These are phyloP conservation scores for Kwoniella europaea DNA, from an alignment of 768 basidiomycete species.

Conservation along the genomic window DNA sequence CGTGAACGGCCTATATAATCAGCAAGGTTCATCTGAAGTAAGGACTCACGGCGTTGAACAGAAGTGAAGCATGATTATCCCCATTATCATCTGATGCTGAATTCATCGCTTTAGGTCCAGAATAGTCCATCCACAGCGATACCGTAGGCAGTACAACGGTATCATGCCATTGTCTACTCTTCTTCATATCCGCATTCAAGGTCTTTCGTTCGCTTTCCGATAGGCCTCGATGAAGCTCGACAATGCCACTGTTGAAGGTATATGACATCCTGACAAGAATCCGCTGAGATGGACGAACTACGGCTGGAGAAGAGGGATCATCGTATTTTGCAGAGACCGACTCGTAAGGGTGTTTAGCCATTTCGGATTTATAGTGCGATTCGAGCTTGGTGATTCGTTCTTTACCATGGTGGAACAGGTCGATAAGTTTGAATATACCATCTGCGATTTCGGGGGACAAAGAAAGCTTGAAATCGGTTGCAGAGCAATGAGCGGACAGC, in stretches of 20 bases:
- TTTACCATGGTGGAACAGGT: conserved; percentile 52
- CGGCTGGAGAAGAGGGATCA: conserved; percentile 11
- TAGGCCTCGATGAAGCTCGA: conserved; percentile 69
- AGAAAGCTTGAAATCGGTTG: conserved; percentile 50
- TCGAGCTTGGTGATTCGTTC: conserved; percentile 42
- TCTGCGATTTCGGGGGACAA: conserved; percentile 48
- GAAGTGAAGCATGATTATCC: conserved; percentile 62
- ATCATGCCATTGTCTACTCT: conserved; percentile 68
- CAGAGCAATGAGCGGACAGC: conserved; percentile 50
- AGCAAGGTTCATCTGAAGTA: not conserved
- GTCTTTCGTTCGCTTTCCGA: conserved; percentile 17
- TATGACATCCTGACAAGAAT: conserved; percentile 66
- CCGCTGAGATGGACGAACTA: conserved; percentile 24
- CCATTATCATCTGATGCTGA: conserved; percentile 10
- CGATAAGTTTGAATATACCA: conserved; percentile 45
- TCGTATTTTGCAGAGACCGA: conserved; percentile 59
- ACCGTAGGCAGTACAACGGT: conserved; percentile 63
- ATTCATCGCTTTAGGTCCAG: conserved; percentile 24
- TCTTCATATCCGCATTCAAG: conserved; percentile 59
- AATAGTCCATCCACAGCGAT: conserved; percentile 48
- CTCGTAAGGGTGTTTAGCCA: conserved; percentile 25
- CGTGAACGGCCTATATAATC: conserved; percentile 64
- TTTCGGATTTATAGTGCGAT: conserved; percentile 41
- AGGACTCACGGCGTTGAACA: conserved; percentile 75
- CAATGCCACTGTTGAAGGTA: conserved; percentile 81